A percentile compares a stretch with the other conserved stretches of the same genome.
These are phyloP conservation scores for Sporothrix protearum DNA, from an alignment of 2,329 filamentous ascomycete genomes.

Conservation along the genomic window DNA sequence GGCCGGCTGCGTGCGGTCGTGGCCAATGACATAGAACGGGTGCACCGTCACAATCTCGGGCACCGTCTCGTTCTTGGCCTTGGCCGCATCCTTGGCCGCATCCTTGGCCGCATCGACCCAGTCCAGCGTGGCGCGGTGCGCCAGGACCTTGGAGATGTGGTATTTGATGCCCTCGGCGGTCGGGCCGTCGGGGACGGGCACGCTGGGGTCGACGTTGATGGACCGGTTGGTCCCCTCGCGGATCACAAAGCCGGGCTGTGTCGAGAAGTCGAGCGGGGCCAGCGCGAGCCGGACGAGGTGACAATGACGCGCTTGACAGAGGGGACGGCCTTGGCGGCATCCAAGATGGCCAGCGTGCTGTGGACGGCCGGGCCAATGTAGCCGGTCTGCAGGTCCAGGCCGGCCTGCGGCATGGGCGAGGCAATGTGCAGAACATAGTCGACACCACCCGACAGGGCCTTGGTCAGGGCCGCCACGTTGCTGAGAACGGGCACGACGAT, in stretches of 20 bases:
- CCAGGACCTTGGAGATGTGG: slow-evolving; percentile 31
- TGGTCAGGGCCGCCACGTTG: not conserved
- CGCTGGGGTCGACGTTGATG: not conserved
- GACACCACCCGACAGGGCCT: not conserved
- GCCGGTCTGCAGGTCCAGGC: slow-evolving; percentile 24
- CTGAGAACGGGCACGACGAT: slow-evolving; percentile 12
- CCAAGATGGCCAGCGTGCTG: slow-evolving; percentile 27
- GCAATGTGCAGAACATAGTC: slow-evolving; percentile 16
- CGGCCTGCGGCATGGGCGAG: not conserved
- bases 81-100: not conserved
- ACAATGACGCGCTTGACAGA: slow-evolving; percentile 17
- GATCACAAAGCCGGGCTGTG: not conserved
- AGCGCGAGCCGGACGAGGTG: slow-evolving; percentile 17
- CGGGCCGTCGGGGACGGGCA: slow-evolving; percentile 29
- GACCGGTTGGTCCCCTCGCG: not conserved
- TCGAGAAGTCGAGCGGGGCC: not conserved
- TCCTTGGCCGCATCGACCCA: slow-evolving; percentile 7
- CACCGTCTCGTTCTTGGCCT: not conserved
- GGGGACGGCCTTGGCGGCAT: not conserved
- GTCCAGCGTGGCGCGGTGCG: slow-evolving; percentile 23
- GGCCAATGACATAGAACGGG: slow-evolving; percentile 25
- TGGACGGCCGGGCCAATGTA: slow-evolving; percentile 31
- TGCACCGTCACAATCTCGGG: slow-evolving; percentile 23
- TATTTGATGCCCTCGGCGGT: slow-evolving; percentile 31
- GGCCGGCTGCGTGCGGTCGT: slow-evolving; percentile 14